A percentile compares a stretch with the other conserved stretches of the same genome.
Evolutionary conservation across 148 eudicot genomes (phyloP).

Genomic region (Vaccinium myrtillus): DNA sequence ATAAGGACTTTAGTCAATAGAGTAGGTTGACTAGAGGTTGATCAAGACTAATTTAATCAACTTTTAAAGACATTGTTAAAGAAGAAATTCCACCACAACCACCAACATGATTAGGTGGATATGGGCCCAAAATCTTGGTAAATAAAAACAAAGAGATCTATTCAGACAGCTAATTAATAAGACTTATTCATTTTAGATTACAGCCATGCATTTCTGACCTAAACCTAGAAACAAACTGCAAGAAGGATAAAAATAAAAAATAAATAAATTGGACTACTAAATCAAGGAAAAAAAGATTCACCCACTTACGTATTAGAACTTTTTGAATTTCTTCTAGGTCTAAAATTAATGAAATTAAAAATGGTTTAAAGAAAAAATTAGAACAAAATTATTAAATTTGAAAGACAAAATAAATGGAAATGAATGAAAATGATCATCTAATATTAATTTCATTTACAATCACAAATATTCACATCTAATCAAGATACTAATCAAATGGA

Average conservation of each 20-base stretch:
- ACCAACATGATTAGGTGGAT: slow-evolving; percentile 28
- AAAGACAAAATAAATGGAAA: neutral
- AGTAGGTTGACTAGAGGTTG: neutral
- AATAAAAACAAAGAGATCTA: neutral
- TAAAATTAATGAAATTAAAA: neutral
- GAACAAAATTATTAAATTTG: neutral
- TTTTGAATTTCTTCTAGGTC: neutral
- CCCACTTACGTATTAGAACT: neutral
- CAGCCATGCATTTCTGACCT: neutral
- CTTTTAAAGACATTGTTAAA: neutral
- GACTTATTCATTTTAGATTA: neutral
- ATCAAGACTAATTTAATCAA: neutral
- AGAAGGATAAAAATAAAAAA: neutral
- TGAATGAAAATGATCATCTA: neutral
- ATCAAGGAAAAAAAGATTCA: neutral
- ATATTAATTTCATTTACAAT: neutral
- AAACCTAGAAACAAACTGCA: neutral
- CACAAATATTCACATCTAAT: neutral
- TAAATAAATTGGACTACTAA: neutral
- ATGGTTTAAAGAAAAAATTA: neutral
- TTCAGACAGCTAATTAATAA: neutral
- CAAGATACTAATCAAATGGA: neutral
- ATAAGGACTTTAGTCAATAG: neutral
- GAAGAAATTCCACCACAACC: slow-evolving; percentile 6
- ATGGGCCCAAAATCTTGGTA: slow-evolving; percentile 17